These are phyloP conservation scores for Cymbopogon citratus DNA, from an alignment of 176 grass and related monocot species.

Conservation along the genomic window DNA sequence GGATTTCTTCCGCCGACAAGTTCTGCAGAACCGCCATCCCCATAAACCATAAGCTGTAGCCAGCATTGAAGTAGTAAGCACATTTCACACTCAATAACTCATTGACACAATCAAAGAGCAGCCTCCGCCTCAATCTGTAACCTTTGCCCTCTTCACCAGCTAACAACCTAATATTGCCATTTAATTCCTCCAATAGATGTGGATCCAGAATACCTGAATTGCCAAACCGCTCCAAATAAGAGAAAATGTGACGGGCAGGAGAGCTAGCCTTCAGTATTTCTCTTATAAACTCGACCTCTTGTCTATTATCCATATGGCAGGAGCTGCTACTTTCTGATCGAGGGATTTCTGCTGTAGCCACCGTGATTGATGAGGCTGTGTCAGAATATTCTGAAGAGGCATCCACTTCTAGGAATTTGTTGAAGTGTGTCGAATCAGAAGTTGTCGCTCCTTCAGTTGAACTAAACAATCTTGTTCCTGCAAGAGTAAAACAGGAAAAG, in stretches of 20 bases:
- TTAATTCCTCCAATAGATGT: conserved; percentile 47
- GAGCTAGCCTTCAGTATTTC: conserved; percentile 48
- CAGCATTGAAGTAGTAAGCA: conserved; percentile 55
- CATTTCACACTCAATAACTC: conserved; percentile 70
- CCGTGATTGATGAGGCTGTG: conserved; percentile 56
- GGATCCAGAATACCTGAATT: conserved; percentile 43
- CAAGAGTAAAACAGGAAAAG: conserved; percentile 24
- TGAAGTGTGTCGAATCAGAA: conserved; percentile 37
- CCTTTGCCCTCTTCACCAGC: conserved; percentile 41
- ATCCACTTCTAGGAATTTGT: conserved; percentile 45
- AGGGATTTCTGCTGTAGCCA: conserved; percentile 33
- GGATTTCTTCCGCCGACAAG: conserved; percentile 53
- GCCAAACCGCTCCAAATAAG: conserved; percentile 29
- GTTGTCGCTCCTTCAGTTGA: conserved; percentile 31
- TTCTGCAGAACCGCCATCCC: conserved; percentile 50
- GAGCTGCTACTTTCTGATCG: conserved; percentile 55
- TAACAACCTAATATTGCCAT: conserved; percentile 22
- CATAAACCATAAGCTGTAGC: conserved; percentile 68
- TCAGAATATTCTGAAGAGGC: conserved; percentile 52
- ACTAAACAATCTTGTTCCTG: conserved; percentile 53
- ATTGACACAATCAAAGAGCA: conserved; percentile 71
- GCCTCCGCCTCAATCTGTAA: conserved; percentile 37
- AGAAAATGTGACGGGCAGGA: conserved; percentile 17
- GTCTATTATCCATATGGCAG: conserved; percentile 36
- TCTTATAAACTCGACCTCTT: conserved; percentile 65